A percentile compares a stretch with the other conserved stretches of the same genome.
phyloP scores from a whole-genome alignment of 768 basidiomycete genomes.

The Tulasnella sp. region DNA sequence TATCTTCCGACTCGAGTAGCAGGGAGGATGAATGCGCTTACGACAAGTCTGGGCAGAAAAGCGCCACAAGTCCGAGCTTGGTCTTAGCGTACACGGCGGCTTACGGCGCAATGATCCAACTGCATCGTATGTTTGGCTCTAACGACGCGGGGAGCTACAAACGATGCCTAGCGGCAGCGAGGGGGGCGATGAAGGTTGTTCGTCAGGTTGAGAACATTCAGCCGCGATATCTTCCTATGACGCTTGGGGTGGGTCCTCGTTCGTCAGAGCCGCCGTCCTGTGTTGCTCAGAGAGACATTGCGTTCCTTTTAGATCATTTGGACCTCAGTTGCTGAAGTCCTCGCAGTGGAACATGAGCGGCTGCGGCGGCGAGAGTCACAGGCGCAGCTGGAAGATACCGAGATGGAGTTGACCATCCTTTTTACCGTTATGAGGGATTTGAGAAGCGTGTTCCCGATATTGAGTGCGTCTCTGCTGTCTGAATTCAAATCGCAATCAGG shows the following conservation, averaged over 20 bases:
- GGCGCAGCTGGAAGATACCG: background rate
- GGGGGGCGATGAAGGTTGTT: background rate
- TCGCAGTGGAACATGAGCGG: constrained; percentile 13
- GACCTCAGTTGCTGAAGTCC: constrained; percentile 8
- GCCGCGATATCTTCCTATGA: constrained; percentile 2
- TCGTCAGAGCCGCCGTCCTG: background rate
- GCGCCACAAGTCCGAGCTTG: background rate
- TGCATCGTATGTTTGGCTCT: constrained; percentile 6
- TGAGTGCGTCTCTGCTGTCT: background rate
- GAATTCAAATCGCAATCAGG: too few species aligned
- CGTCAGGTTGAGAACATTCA: background rate
- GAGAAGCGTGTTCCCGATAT: constrained; percentile 2
- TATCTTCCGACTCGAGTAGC: background rate
- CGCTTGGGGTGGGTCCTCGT: constrained; percentile 1
- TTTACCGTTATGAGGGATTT: constrained; percentile 1
- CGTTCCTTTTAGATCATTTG: constrained; percentile 6
- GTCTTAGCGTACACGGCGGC: constrained; percentile 9
- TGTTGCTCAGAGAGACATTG: background rate
- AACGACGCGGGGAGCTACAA: constrained; percentile 10
- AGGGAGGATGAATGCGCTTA: background rate
- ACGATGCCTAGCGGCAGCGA: constrained; percentile 5
- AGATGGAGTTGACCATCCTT: constrained; percentile 7
- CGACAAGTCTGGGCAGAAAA: background rate
- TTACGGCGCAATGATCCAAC: constrained; percentile 7
- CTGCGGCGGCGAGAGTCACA: background rate